These are phyloP conservation scores for Leccinum obscurum DNA, from an alignment of 768 basidiomycete genomes.

Conservation along the genomic window DNA sequence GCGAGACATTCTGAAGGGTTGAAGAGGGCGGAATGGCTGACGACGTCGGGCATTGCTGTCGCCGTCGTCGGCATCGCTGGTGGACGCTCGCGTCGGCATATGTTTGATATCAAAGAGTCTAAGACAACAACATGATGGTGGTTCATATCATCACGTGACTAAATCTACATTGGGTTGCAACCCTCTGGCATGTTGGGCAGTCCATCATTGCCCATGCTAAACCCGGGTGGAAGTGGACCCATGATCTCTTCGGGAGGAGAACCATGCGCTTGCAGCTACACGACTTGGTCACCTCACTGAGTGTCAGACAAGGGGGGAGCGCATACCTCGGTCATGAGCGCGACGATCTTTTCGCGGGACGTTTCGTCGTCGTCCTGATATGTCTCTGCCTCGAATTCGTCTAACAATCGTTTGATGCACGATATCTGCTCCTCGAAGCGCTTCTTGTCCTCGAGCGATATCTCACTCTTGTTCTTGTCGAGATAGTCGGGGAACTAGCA, in stretches of 20 bases:
- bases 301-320: not conserved
- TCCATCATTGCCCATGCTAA: slow-evolving; percentile 55
- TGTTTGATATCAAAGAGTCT: slow-evolving; percentile 19
- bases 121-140: slow-evolving; percentile 8
- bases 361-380: slow-evolving; percentile 58
- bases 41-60: slow-evolving; percentile 10
- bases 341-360: slow-evolving; percentile 50
- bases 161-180: slow-evolving; percentile 14
- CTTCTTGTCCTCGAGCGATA: slow-evolving; percentile 58
- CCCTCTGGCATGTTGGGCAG: slow-evolving; percentile 44
- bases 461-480: slow-evolving; percentile 47
- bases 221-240: slow-evolving; percentile 79
- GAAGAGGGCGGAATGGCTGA: slow-evolving; percentile 23
- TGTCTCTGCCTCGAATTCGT: slow-evolving; percentile 59
- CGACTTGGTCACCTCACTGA: not conserved
- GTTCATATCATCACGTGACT: slow-evolving; percentile 12
- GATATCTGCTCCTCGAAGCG: slow-evolving; percentile 63
- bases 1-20: slow-evolving; percentile 5
- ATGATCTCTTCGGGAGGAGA: slow-evolving; percentile 80
- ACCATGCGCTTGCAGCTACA: slow-evolving; percentile 65
- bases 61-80: slow-evolving; percentile 2
- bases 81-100: slow-evolving; percentile 15
- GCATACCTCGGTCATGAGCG: slow-evolving; percentile 73
- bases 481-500: slow-evolving; percentile 81
- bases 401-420: slow-evolving; percentile 58